Evolutionary conservation across 371 early-diverging fungal species (phyloP), one percentile per base, ranked within the genome.

Genomic region (Syncephalastrum racemosum): DNA sequence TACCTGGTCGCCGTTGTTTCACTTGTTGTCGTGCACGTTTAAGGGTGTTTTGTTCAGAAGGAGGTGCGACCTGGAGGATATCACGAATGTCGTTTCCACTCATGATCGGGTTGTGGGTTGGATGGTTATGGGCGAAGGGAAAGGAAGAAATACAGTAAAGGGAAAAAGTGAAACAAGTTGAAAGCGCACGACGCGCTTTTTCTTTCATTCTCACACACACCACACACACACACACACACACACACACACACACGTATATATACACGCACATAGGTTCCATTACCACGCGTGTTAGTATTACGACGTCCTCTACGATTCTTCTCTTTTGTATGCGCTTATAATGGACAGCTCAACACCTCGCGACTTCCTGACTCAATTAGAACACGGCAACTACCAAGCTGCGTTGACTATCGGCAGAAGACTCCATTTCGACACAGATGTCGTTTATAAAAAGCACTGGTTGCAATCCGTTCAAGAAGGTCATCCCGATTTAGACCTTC

Each of bases 401-500:
- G 90, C 92, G 3, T 67, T 87, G n/a, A 72, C 79, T 4, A 68
- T 88, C 25, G 88, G 85, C 5, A 63, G 67, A 10, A 76, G 79
- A 10, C 71, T 81, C 27, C 59, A 77, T 2, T 57, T 91, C 10
- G 75, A 83, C 55, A 81, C 79, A 18, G 88, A 90, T 53, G 56
- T 77, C 2, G 66, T 89, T 12, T 84, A 84, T 56, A 84, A 90
- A 64, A 68, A 83, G 4, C 85, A 81, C 60, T 90, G 87, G 87
- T 18, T 31, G 8, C 40, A 47, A 43, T 43, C 45, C 24, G 40
- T 60, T 62, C 22, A 51, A 61, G 75, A 46, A 27, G 18, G 41
- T 24, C 23, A 44, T 69, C 61, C 4, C 71, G 75, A 85, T 60
- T 53, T 77, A 4, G 73, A 82, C 7, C 50, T 83, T 8, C 66